Evolutionary conservation across 371 early-diverging fungal genomes (phyloP).

Genomic region (Mucor irregularis): DNA sequence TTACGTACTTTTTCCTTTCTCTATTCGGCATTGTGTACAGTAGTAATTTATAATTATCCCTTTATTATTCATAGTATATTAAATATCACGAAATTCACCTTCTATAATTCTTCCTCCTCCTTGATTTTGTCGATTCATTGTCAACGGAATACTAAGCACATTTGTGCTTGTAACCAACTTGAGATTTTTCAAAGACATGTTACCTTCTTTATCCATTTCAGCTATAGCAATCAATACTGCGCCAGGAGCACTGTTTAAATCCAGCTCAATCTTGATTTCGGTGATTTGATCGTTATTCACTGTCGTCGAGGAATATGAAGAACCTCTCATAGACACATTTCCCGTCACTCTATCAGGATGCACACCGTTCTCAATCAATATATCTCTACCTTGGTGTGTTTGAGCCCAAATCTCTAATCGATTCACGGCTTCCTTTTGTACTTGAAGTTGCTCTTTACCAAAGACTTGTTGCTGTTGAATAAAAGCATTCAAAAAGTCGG

Average conservation of each 20-base stretch:
- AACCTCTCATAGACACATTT: conserved; percentile 13
- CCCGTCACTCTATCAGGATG: conserved; percentile 4
- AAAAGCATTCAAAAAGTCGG: conserved; percentile 4
- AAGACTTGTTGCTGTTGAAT: not conserved
- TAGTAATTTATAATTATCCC: too few relatives aligned
- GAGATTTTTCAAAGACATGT: conserved; percentile 4
- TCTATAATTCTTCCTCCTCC: conserved; percentile 24
- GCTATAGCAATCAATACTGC: conserved; percentile 15
- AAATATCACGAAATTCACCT: conserved; percentile 29
- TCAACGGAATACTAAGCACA: conserved; percentile 1
- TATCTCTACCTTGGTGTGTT: conserved; percentile 1
- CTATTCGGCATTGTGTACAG: too few relatives aligned
- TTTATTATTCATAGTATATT: not conserved
- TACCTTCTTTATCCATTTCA: conserved; percentile 4
- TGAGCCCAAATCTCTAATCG: conserved; percentile 14
- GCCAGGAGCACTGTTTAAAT: conserved; percentile 13
- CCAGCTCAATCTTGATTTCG: conserved; percentile 22
- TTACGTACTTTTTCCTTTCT: too few relatives aligned
- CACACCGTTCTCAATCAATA: conserved; percentile 13
- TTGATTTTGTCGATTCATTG: not conserved
- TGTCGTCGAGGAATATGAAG: not conserved
- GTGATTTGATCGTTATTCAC: not conserved
- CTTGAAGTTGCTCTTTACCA: conserved; percentile 8
- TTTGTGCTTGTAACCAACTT: conserved; percentile 15
- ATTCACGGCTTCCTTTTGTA: conserved; percentile 15